phyloP scores from a whole-genome alignment of 2,329 filamentous ascomycete species.

The Lojkania enalia region DNA sequence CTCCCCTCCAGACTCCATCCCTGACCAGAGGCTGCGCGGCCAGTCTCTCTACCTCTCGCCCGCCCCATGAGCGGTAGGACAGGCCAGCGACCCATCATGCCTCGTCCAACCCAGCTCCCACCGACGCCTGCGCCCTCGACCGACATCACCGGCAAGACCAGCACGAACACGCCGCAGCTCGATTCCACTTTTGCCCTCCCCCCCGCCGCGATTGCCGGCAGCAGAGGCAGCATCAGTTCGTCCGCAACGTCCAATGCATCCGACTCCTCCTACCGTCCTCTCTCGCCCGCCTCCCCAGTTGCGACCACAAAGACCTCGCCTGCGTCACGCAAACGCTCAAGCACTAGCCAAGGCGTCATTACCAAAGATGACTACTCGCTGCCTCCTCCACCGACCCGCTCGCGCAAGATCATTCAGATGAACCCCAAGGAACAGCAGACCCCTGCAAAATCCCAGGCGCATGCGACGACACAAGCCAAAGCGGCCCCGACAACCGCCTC shows the following conservation, averaged over 20 bases:
- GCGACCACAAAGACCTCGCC: slow-evolving; percentile 33
- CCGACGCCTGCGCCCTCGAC: slow-evolving; percentile 80
- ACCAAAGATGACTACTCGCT: slow-evolving; percentile 73
- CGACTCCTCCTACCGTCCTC: slow-evolving; percentile 57
- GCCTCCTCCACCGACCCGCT: slow-evolving; percentile 87
- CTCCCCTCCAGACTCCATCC: slow-evolving; percentile 1
- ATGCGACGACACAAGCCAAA: slow-evolving; percentile 25
- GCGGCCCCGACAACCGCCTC: slow-evolving; percentile 25
- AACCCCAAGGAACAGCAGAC: slow-evolving; percentile 61
- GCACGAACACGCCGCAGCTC: slow-evolving; percentile 61
- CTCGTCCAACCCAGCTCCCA: slow-evolving; percentile 65
- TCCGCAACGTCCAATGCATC: slow-evolving; percentile 54
- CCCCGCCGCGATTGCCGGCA: slow-evolving; percentile 66
- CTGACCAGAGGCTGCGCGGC: slow-evolving; percentile 4
- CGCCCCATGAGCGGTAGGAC: slow-evolving; percentile 19
- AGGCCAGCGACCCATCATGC: slow-evolving; percentile 56
- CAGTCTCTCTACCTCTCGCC: slow-evolving; percentile 5
- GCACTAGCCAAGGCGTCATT: slow-evolving; percentile 37
- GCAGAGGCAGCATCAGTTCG: slow-evolving; percentile 53
- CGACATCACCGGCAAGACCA: slow-evolving; percentile 75
- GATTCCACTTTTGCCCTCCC: slow-evolving; percentile 76
- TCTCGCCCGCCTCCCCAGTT: slow-evolving; percentile 46
- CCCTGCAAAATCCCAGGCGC: slow-evolving; percentile 23
- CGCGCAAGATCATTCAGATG: slow-evolving; percentile 98
- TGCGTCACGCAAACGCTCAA: slow-evolving; percentile 38